phyloP scores from a whole-genome alignment of 2,329 filamentous ascomycete species.

The Penicillium vulpinum region DNA sequence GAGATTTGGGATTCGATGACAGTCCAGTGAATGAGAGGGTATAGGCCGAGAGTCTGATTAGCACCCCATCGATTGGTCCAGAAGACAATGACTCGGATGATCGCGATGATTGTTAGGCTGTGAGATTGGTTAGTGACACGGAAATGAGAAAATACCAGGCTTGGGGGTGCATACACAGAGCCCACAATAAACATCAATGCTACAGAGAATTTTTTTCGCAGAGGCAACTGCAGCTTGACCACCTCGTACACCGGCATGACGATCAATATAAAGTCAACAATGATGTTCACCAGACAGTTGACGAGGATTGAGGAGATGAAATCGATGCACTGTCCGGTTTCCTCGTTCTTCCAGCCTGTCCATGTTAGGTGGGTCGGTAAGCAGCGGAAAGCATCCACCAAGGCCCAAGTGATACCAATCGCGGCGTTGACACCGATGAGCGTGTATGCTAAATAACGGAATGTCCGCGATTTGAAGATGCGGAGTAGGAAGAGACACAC shows the following conservation, averaged over 20 bases:
- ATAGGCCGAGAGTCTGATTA: slow-evolving; percentile 22
- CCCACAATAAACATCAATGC: slow-evolving; percentile 20
- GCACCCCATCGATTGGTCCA: slow-evolving; percentile 23
- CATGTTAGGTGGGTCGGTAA: slow-evolving; percentile 18
- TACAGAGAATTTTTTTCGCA: slow-evolving; percentile 19
- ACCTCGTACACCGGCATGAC: slow-evolving; percentile 23
- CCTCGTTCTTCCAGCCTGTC: slow-evolving; percentile 19
- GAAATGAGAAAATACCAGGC: too few relatives aligned
- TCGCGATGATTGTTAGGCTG: slow-evolving; percentile 26
- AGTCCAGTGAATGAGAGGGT: slow-evolving; percentile 30
- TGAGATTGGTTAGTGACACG: neutral
- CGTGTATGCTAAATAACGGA: slow-evolving; percentile 20
- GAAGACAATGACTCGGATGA: slow-evolving; percentile 28
- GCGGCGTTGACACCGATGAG: slow-evolving; percentile 19
- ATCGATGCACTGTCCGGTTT: slow-evolving; percentile 20
- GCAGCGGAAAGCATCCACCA: slow-evolving; percentile 21
- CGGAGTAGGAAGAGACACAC: slow-evolving; percentile 24
- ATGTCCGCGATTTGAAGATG: slow-evolving; percentile 20
- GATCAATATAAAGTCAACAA: slow-evolving; percentile 20
- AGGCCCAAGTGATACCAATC: slow-evolving; percentile 20
- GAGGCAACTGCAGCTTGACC: slow-evolving; percentile 18
- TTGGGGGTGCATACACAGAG: slow-evolving; percentile 10
- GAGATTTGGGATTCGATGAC: slow-evolving; percentile 30
- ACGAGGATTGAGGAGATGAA: slow-evolving; percentile 20
- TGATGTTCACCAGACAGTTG: slow-evolving; percentile 24